Percentiles rank a stretch among this genome's conserved stretches.
Conservation (phyloP, 352 stramenopile species). For the Phytopythium kandeliae region DNA sequence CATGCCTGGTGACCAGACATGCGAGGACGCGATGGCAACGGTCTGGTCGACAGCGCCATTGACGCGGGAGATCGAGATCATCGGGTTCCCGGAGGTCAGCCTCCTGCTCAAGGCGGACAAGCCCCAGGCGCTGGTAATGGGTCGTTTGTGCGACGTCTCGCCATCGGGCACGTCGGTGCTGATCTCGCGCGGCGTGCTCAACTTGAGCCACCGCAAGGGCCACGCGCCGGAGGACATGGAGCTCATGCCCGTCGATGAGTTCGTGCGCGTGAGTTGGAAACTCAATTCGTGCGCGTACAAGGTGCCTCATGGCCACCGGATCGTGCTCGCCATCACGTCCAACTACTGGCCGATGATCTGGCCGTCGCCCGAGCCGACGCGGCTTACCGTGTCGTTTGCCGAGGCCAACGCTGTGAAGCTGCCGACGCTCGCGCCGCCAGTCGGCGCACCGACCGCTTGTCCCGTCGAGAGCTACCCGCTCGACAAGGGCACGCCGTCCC, state of each 20-base stretch:
- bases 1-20: slow-evolving; percentile 37
- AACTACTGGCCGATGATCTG: slow-evolving; percentile 51
- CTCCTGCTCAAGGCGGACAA: slow-evolving; percentile 29
- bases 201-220: slow-evolving; percentile 34
- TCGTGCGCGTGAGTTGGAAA: slow-evolving; percentile 19
- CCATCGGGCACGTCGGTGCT: slow-evolving; percentile 34
- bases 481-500: slow-evolving; percentile 19
- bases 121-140: slow-evolving; percentile 30
- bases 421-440: slow-evolving; percentile 16
- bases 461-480: slow-evolving; percentile 28
- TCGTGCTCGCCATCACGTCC: slow-evolving; percentile 31
- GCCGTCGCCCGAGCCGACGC: slow-evolving; percentile 33
- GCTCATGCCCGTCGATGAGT: slow-evolving; percentile 24
- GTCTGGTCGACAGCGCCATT: slow-evolving; percentile 22
- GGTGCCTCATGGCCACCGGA: slow-evolving; percentile 18
- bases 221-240: slow-evolving; percentile 24
- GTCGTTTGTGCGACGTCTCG: slow-evolving; percentile 35
- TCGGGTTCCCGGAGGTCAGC: slow-evolving; percentile 32
- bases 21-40: slow-evolving; percentile 27
- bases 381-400: slow-evolving; percentile 23
- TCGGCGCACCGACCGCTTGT: slow-evolving; percentile 6
- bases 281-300: slow-evolving; percentile 45
- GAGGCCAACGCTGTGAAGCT: slow-evolving; percentile 27
- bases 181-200: slow-evolving; percentile 36
- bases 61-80: slow-evolving; percentile 21